Evolutionary conservation across 2,329 filamentous ascomycete species (phyloP).

Genomic region (Tolypocladium amazonense): DNA sequence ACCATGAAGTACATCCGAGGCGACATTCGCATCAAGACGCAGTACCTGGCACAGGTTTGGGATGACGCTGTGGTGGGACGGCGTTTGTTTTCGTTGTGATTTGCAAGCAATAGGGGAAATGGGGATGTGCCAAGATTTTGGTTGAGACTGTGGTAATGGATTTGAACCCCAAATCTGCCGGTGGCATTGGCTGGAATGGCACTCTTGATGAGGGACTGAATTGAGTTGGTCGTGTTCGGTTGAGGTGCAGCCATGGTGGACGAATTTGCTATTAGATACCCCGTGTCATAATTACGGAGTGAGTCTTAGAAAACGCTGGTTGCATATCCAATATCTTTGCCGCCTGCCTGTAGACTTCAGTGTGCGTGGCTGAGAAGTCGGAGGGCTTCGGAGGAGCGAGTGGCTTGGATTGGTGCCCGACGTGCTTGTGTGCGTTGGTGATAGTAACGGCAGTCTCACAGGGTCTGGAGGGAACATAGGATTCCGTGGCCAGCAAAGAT

Average conservation of each 20-base stretch:
- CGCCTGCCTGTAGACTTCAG: too few relatives aligned
- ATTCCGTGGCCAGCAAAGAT: too few relatives aligned
- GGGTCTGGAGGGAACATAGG: too few relatives aligned
- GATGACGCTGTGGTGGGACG: slow-evolving; percentile 12
- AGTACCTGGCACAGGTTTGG: slow-evolving; percentile 19
- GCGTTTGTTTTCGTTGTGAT: not conserved
- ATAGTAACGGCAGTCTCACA: too few relatives aligned
- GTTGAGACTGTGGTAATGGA: not conserved
- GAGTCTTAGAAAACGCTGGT: not conserved
- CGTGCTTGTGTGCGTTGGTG: too few relatives aligned
- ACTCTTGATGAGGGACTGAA: not conserved
- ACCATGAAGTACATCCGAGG: slow-evolving; percentile 6
- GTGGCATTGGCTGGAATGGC: not conserved
- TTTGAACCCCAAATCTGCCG: not conserved
- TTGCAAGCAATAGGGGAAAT: not conserved
- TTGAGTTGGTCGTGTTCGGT: not conserved
- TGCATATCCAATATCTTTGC: not conserved
- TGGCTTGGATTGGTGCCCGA: too few relatives aligned
- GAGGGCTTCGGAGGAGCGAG: too few relatives aligned
- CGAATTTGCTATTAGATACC: not conserved
- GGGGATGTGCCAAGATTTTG: not conserved
- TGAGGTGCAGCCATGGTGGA: not conserved
- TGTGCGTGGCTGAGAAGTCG: too few relatives aligned
- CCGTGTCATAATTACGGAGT: too few relatives aligned
- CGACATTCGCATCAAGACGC: slow-evolving; percentile 7